Evolutionary conservation across 441 rosid genomes (phyloP), one percentile per base, ranked within the genome.

Genomic region (Dalechampia spathulata): DNA sequence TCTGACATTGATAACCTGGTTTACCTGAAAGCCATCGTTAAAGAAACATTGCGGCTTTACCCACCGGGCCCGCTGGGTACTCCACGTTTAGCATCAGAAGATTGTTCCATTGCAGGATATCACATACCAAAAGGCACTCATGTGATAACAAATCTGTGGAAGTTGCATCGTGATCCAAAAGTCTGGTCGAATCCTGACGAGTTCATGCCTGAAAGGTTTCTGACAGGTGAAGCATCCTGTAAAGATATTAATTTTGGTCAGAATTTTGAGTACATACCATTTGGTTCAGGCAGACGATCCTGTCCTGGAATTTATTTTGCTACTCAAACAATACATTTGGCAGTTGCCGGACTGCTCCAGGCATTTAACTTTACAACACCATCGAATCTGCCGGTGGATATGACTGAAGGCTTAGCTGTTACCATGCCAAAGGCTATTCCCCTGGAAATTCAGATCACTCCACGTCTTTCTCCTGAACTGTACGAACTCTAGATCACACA

Each of bases 1-100:
- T 70, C n/a, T n/a, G n/a, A n/a, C n/a, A n/a, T n/a, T n/a, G n/a
- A n/a, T n/a, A n/a, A n/a, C n/a, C n/a, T n/a, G n/a, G n/a, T n/a
- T n/a, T n/a, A n/a, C n/a, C n/a, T n/a, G n/a, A n/a, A n/a, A n/a
- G n/a, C n/a, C n/a, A n/a, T n/a, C n/a, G n/a, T n/a, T n/a, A n/a
- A n/a, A n/a, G n/a, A n/a, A n/a, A n/a, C n/a, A n/a, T n/a, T n/a
- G n/a, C n/a, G n/a, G n/a, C n/a, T n/a, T n/a, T n/a, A n/a, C n/a
- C n/a, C n/a, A n/a, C n/a, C n/a, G n/a, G n/a, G n/a, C n/a, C n/a
- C n/a, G n/a, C n/a, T n/a, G n/a, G n/a, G n/a, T n/a, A n/a, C n/a
- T n/a, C n/a, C n/a, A n/a, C n/a, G 73, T 4, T 78, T n/a, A n/a
- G n/a, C 73, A 30, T 55, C 56, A 54, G 67, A 70, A 50, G 87